Base-by-base conservation (phyloP, 73 alveolate species). In the Paramecium sexaurelia region DNA sequence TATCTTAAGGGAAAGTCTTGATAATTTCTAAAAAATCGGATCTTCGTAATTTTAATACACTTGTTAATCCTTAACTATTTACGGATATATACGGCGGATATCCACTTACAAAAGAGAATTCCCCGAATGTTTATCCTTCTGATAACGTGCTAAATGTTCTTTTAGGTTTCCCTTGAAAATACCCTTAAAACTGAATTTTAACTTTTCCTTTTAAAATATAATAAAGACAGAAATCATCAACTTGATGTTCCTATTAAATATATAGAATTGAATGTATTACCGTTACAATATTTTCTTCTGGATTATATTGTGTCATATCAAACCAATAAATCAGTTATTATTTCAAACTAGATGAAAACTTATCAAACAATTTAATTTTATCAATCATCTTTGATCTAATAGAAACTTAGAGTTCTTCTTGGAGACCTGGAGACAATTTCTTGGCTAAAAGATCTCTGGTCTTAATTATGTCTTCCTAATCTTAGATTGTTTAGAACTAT, bases 101-200 rank as follows among this genome's bases (percentile, higher is more conserved):
- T 5, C 90, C 90, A 40, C 40, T 41, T 9, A 78, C 29, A 45
- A 78, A 78, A 9, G 75, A 40, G 7, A 78, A 78, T 19, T 78
- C 90, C 6, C 90, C 90, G 41, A 78, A 78, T 1, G 90, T 78
- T 24, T 78, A 40, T 41, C 90, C 90, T 78, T 78, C 90, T 5
- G 3, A 7, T 78, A 78, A 78, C 5, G 45, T 78, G 11, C 10
- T 37, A 45, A 78, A 78, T 0, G 68, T 29, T 17, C 73, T 20
- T 24, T 78, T 78, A 7, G 90, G 75, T 78, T 78, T 78, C 1
- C 90, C 90, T 41, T 78, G 40, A 43, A 40, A 78, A 29, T 39
- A 45, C 2, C 90, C 90, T 24, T 78, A 33, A 43, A 78, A 78
- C 41, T 78, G 35, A 0, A 78, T 78, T 22, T 78, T 78, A 10